Evolutionary conservation across 805 yeast genomes (phyloP), one percentile per base, ranked within the genome.

Genomic region (Spathaspora gorwiae): DNA sequence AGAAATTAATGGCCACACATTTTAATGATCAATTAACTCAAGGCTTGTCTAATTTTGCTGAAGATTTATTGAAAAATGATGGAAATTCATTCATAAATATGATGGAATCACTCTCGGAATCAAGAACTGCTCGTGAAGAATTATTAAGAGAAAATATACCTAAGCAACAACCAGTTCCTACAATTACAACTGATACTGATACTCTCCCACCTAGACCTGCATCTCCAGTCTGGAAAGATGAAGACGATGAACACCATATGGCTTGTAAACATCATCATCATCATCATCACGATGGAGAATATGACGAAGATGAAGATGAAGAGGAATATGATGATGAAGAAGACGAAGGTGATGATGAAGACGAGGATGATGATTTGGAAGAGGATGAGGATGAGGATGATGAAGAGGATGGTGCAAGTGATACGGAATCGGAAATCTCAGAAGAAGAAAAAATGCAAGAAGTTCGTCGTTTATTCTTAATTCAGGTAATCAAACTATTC

Each of bases 11-110:
- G 12, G 42, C 45, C 9, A 40, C 39, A n/a, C 49, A 46, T 8
- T 40, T 58, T 29, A 52, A 50, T 40, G 56, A 54, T 42, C 57
- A 56, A 40, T 44, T 62, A 31, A 48, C 60, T 12, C 54, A 54
- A 41, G 65, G 64, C 12, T 53, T 65, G 32, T 57, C 64, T 3
- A 59, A 47, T 32, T 65, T 90, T 37, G 94, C 96, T 0, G 95
- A 88, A 52, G 95, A 88, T 56, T 62, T 90, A 26, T 72, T 88
- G 54, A 79, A 79, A 53, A 83, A 83, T 57, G 87, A 85, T 50
- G 96, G 95, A n/a, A 76, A 77, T 50, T 78, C 81, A 36, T 87
- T 89, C 51, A 75, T 88, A 30, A 83, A 83, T 51, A 83, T 87
- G 75, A 83, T 90, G 79, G 95, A 88, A 60, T 76, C 80, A 43